phyloP scores from a whole-genome alignment of 2,329 filamentous ascomycete species.

The Grosmannia penicillata region DNA sequence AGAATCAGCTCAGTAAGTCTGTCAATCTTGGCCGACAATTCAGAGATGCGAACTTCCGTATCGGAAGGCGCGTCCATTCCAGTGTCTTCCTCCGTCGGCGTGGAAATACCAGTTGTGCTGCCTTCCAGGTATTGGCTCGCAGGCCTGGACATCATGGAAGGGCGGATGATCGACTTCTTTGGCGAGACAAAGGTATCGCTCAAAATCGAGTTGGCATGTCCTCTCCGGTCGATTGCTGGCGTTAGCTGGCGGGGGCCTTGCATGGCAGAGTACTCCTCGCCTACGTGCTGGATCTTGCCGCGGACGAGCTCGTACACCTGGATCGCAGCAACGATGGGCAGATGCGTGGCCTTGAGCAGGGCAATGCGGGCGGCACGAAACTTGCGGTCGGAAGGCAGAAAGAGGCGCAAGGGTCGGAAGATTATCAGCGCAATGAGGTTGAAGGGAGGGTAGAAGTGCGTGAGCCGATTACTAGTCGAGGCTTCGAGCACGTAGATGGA shows the following conservation, averaged over 20 bases:
- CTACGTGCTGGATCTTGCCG: conserved; percentile 18
- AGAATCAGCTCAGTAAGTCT: conserved; percentile 38
- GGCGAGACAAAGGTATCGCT: background rate
- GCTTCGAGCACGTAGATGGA: conserved; percentile 50
- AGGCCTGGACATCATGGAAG: conserved; percentile 1
- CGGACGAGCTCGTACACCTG: conserved; percentile 47
- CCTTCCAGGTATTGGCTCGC: background rate
- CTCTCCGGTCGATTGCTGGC: background rate
- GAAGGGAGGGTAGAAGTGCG: conserved; percentile 55
- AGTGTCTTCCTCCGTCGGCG: conserved; percentile 8
- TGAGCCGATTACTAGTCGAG: conserved; percentile 52
- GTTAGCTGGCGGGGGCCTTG: conserved; percentile 24
- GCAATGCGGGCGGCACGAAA: conserved; percentile 48
- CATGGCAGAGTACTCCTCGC: conserved; percentile 31
- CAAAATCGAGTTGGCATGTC: background rate
- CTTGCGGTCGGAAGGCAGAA: conserved; percentile 46
- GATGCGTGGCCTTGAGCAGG: conserved; percentile 47
- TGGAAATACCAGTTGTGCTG: background rate
- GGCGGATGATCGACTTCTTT: conserved; percentile 4
- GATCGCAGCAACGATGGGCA: conserved; percentile 56
- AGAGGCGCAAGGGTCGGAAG: conserved; percentile 57
- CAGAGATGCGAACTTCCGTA: conserved; percentile 30
- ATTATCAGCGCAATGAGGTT: conserved; percentile 61
- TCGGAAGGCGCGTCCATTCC: conserved; percentile 11
- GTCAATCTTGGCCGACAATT: conserved; percentile 43